Conservation (phyloP, 768 basidiomycete species). For the Leucosporidium creatinivorum region DNA sequence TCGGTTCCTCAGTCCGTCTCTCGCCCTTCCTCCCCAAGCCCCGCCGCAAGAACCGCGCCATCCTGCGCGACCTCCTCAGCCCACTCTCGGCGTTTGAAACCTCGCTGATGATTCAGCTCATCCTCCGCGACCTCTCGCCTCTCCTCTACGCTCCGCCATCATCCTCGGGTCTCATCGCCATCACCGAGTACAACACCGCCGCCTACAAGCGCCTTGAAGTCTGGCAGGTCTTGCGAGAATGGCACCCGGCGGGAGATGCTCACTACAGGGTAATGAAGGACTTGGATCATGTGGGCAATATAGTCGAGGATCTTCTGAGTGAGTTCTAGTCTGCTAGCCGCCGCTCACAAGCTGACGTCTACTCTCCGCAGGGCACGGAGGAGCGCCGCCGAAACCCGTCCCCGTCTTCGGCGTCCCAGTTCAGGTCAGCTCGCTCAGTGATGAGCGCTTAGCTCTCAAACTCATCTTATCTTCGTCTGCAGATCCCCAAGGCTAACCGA, state of each 20-base stretch:
- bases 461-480: neutral
- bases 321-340: neutral
- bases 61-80: constrained; percentile 57
- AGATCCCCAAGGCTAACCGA: constrained; percentile 80
- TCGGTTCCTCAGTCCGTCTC: constrained; percentile 3
- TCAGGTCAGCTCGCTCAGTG: constrained; percentile 46
- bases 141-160: constrained; percentile 61
- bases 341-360: neutral
- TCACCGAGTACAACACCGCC: constrained; percentile 54
- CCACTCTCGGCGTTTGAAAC: constrained; percentile 58
- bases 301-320: constrained; percentile 41
- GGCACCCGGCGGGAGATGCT: constrained; percentile 59
- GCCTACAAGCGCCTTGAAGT: constrained; percentile 54
- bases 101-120: constrained; percentile 70
- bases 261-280: constrained; percentile 54
- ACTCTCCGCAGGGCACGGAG: neutral
- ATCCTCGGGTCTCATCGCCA: constrained; percentile 47
- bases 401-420: constrained; percentile 58
- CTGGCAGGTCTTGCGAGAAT: constrained; percentile 60
- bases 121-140: constrained; percentile 77
- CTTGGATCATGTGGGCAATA: constrained; percentile 52
- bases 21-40: constrained; percentile 37
- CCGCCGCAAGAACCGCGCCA: constrained; percentile 41
- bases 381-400: neutral
- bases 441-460: neutral